Percentiles rank a stretch among this genome's conserved stretches.
These are phyloP conservation scores for Mucor sp. DNA, from an alignment of 371 early-diverging fungal species.

Conservation along the genomic window DNA sequence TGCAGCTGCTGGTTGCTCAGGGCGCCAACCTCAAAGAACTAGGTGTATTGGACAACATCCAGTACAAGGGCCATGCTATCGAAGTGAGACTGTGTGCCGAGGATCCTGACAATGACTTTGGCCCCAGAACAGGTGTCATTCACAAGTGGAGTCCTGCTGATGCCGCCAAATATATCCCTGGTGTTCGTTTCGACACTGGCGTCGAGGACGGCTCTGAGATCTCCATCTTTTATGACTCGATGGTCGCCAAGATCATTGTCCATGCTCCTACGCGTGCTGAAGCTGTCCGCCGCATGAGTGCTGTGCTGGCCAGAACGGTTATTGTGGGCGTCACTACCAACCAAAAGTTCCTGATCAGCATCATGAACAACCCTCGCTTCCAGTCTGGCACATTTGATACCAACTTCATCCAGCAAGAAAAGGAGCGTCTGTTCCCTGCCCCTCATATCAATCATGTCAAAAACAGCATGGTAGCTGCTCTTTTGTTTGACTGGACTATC, in stretches of 20 bases:
- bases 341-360: slow-evolving; percentile 61
- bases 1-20: slow-evolving; percentile 74
- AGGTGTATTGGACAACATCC: slow-evolving; percentile 50
- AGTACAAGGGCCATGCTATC: slow-evolving; percentile 77
- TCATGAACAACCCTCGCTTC: slow-evolving; percentile 61
- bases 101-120: slow-evolving; percentile 82
- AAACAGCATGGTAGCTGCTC: slow-evolving; percentile 39
- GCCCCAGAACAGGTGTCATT: slow-evolving; percentile 81
- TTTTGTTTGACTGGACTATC: slow-evolving; percentile 59
- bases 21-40: slow-evolving; percentile 53
- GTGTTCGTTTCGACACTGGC: slow-evolving; percentile 83
- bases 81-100: slow-evolving; percentile 87
- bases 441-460: slow-evolving; percentile 18
- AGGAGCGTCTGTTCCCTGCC: slow-evolving; percentile 26
- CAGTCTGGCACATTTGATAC: slow-evolving; percentile 63
- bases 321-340: slow-evolving; percentile 70
- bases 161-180: slow-evolving; percentile 50
- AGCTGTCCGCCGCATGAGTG: slow-evolving; percentile 75
- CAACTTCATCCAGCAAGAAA: slow-evolving; percentile 56
- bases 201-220: slow-evolving; percentile 83
- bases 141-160: slow-evolving; percentile 77
- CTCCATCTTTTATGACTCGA: slow-evolving; percentile 78
- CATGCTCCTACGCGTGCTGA: slow-evolving; percentile 79
- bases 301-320: slow-evolving; percentile 66
- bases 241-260: slow-evolving; percentile 88